Evolutionary conservation across 1,284 basidiomycete species (phyloP).

Genomic region (Fomitopsis palustris): DNA sequence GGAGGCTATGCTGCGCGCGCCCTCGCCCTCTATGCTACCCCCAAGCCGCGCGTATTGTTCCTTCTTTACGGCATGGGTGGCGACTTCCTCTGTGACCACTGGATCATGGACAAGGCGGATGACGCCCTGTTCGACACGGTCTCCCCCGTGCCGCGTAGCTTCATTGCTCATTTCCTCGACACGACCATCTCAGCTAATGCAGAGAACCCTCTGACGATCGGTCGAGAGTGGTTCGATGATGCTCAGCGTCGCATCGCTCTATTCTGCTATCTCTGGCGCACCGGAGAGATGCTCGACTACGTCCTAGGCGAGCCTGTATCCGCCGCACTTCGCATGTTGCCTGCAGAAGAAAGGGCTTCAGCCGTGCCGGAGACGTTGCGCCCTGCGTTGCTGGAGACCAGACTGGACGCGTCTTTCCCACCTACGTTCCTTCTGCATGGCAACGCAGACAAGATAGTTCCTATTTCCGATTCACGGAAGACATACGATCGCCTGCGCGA

Average conservation of each 20-base stretch:
- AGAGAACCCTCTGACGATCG: background rate
- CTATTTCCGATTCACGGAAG: background rate
- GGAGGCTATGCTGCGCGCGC: background rate
- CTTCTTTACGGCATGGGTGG: background rate
- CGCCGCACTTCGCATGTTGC: background rate
- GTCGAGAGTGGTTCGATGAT: background rate
- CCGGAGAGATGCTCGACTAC: background rate
- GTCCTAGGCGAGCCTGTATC: background rate
- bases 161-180: background rate
- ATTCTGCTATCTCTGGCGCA: background rate
- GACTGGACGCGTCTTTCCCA: background rate
- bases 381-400: background rate
- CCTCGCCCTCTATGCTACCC: background rate
- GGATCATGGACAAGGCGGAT: background rate
- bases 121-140: background rate
- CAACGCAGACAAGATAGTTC: background rate
- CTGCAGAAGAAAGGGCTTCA: background rate
- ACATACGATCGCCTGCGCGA: background rate
- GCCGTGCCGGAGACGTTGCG: background rate
- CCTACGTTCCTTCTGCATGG: background rate
- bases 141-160: background rate
- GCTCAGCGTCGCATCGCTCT: background rate
- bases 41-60: background rate
- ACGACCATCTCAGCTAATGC: background rate
- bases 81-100: background rate